phyloP scores from a whole-genome alignment of 129 eudicot genomes.

The Escallonia rubra region DNA sequence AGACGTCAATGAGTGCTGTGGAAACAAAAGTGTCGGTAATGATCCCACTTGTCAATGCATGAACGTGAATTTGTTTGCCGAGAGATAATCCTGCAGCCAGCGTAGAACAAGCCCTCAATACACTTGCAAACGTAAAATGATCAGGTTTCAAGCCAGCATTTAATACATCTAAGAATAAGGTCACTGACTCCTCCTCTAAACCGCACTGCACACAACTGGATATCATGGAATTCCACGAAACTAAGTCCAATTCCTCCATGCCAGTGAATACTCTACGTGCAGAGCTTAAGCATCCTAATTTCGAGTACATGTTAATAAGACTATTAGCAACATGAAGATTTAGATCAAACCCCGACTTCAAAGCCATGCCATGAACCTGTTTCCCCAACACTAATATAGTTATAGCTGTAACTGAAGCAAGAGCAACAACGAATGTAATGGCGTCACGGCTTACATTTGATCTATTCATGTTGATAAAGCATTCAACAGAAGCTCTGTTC shows the following conservation, averaged over 20 bases:
- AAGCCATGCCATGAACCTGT: constrained; percentile 34
- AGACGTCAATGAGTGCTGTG: constrained; percentile 39
- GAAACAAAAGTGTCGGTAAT: constrained; percentile 33
- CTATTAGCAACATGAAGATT: constrained; percentile 27
- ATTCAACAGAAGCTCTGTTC: constrained; percentile 18
- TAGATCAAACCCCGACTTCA: constrained; percentile 28
- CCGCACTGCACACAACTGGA: constrained; percentile 35
- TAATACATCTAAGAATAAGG: constrained; percentile 25
- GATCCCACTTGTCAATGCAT: constrained; percentile 26
- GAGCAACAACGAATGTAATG: constrained; percentile 24
- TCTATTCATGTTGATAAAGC: constrained; percentile 26
- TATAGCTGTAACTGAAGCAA: constrained; percentile 16
- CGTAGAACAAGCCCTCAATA: constrained; percentile 37
- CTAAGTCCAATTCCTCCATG: constrained; percentile 30
- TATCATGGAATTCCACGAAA: constrained; percentile 48
- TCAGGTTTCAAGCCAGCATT: constrained; percentile 27
- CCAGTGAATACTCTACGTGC: constrained; percentile 31
- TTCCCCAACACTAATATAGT: constrained; percentile 26
- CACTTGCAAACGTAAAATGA: constrained; percentile 41
- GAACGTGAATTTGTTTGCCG: constrained; percentile 38
- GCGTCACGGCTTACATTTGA: constrained; percentile 22
- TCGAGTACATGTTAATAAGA: constrained; percentile 43
- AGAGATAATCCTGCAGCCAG: constrained; percentile 19
- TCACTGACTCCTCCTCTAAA: constrained; percentile 33
- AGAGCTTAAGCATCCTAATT: constrained; percentile 26